Conservation (phyloP, 176 grass and related monocot species). For the Oryza australiensis region DNA sequence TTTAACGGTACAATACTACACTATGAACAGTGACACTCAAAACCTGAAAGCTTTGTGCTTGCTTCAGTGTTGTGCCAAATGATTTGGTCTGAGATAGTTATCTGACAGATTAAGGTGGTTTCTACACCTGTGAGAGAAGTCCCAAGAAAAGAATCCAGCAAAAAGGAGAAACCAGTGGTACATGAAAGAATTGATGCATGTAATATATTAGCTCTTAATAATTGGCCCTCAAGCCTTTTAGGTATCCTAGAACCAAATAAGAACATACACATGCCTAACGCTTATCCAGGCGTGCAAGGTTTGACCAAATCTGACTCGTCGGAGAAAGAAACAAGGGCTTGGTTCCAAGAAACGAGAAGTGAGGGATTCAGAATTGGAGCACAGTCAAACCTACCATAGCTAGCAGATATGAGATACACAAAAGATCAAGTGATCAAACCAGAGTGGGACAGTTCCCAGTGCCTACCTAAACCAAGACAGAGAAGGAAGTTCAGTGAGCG, state of each 20-base stretch:
- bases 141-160: conserved; percentile 31
- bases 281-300: conserved; percentile 26
- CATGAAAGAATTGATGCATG: background rate
- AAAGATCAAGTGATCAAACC: conserved; percentile 22
- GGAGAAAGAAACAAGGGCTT: conserved; percentile 6
- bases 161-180: background rate
- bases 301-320: conserved; percentile 30
- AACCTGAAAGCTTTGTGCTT: conserved; percentile 10
- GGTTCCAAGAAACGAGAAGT: conserved; percentile 2
- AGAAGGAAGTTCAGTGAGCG: background rate
- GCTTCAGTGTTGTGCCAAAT: conserved; percentile 38
- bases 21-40: conserved; percentile 24
- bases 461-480: background rate
- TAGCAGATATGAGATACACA: background rate
- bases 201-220: background rate
- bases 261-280: conserved; percentile 20
- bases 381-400: conserved; percentile 42
- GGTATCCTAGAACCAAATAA: conserved; percentile 18
- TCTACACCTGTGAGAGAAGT: background rate
- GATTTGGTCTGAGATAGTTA: background rate
- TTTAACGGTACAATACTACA: background rate
- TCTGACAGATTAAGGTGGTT: background rate
- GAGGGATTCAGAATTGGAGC: background rate
- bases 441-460: background rate
- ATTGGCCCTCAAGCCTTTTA: conserved; percentile 12